Percentiles rank a stretch among this genome's conserved stretches.
Evolutionary conservation across 108 stramenopile genomes (phyloP).

Genomic region (Stephanodiscus triporus): DNA sequence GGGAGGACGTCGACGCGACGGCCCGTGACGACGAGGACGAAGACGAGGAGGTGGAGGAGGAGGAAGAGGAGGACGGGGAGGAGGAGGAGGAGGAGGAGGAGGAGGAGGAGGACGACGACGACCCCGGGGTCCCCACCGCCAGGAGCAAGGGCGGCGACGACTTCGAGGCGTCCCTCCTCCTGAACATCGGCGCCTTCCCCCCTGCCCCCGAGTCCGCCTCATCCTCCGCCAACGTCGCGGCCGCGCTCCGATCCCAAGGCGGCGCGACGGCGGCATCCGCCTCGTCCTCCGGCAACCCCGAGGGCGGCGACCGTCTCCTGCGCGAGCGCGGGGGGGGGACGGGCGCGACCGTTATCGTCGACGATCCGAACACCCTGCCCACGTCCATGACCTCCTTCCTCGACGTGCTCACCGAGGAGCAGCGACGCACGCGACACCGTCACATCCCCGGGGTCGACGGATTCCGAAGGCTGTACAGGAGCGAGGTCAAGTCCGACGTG

Average conservation of each 20-base stretch:
- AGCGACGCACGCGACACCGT: conserved; percentile 73
- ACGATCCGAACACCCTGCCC: conserved; percentile 30
- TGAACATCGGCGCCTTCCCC: conserved; percentile 5
- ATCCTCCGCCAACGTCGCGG: too few relatives aligned
- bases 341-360: too few relatives aligned
- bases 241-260: too few relatives aligned
- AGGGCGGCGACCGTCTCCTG: conserved; percentile 2
- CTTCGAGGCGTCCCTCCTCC: conserved; percentile 30
- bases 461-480: conserved; percentile 71
- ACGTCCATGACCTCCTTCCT: conserved; percentile 62
- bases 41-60: not conserved
- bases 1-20: not conserved
- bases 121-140: too few relatives aligned
- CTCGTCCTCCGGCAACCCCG: conserved; percentile 1
- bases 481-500: conserved; percentile 81
- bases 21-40: not conserved
- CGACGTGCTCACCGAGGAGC: conserved; percentile 78
- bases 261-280: too few relatives aligned
- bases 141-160: not conserved
- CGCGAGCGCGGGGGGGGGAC: conserved; percentile 19
- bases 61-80: not conserved
- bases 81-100: not conserved
- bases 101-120: not conserved
- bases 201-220: not conserved
- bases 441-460: conserved; percentile 84